Evolutionary conservation across 345 rosid genomes (phyloP), one percentile per base, ranked within the genome.

Genomic region (Salix caprea): DNA sequence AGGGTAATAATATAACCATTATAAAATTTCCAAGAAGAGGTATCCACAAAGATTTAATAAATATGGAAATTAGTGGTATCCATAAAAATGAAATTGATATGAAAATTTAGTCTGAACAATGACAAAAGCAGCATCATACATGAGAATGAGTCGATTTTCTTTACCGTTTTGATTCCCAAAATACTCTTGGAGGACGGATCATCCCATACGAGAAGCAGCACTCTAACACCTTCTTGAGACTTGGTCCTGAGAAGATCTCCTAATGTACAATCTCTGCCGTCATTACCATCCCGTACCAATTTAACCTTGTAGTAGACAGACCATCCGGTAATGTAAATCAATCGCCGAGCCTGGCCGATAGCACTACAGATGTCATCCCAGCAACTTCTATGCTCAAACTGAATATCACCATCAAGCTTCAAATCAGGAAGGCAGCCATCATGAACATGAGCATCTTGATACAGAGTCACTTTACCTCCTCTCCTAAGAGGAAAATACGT

Each of bases 161-260:
- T 85, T 87, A 94, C 97, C 44, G 82, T 91, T 80, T 85, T 89
- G 77, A 67, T 81, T 32, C 95, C 95, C 42, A 92, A 65, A 79
- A 94, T 71, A 85, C 92, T 90, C 78, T 81, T 87, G 52, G 98
- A 94, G 69, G 97, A 89, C 32, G 97, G 98, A 87, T 94, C 98
- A 88, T 94, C 98, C 98, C 98, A 94, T 37, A 91, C 91, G 73
- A 94, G 90, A 66, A 94, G 91, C 82, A 94, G 88, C 72, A 94
- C 98, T 76, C 97, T 81, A 18, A 94, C 98, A 80, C 98, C 97
- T 86, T 94, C 97, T 67, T 89, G 98, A 74, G 98, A 94, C 83
- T 94, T 94, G 28, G n/a, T 73, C 76, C 89, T 94, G 39, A 94
- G 92, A 81, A 94, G 90, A 71, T 91, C 91, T 37, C 98, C 98